Evolutionary conservation across 73 alveolate genomes (phyloP), one percentile per base, ranked within the genome.

Genomic region (Tetrahymena thermophila): DNA sequence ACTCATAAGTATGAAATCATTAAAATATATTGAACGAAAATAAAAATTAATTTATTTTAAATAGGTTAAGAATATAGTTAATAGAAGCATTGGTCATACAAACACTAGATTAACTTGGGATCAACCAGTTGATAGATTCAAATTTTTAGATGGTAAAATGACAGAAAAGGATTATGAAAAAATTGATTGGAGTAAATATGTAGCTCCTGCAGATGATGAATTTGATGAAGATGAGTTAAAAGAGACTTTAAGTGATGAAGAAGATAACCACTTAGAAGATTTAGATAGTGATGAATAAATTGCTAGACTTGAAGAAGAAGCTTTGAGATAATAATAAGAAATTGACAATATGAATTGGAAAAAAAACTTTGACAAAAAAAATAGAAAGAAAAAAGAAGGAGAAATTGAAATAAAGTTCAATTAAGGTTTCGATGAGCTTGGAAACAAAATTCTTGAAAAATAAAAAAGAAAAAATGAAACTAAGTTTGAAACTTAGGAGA

Each of bases 41-140:
- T 23, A 71, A 71, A 71, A 31, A 19, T 28, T 71, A 28, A 71
- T 71, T n/a, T 11, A 57, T 19, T 14, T 10, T 28, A 71, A 17
- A 71, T 25, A 71, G 89, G 89, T 71, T 71, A 71, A 71, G 37
- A 95, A 95, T 85, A 93, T 94, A 71, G 96, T 98, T 25, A 97
- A 97, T 96, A 94, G 99, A 95, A 99, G 99, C 34, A 85, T 96
- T 57, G 99, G 98, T 89, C 99, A 98, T 95, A 97, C 99, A n/a
- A 97, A 98, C 94, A 99, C 98, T 11, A 98, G 97, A 96, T 94
- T 98, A 94, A 98, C 99, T 10, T 98, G 99, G 99, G 99, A 98
- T 85, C 97, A 98, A 95, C 97, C 97, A 31, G 98, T 98, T 85
- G 99, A 99, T 38, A 97, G 97, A 94, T 95, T 99, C 21, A 98